phyloP scores from a whole-genome alignment of 352 stramenopile genomes.

The Pythium brachiatum region DNA sequence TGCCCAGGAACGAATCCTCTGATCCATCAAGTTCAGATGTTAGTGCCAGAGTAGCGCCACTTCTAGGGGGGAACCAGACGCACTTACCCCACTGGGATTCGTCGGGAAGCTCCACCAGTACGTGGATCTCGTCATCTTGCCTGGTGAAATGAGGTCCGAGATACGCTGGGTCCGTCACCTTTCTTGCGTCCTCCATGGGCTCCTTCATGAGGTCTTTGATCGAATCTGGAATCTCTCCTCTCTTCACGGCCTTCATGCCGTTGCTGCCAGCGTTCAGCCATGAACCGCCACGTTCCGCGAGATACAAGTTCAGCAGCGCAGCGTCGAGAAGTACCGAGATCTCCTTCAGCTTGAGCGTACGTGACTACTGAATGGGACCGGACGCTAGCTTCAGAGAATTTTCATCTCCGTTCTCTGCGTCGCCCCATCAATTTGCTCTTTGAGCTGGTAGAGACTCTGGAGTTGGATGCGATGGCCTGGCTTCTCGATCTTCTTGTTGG shows the following conservation, averaged over 20 bases:
- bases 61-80: too few species aligned
- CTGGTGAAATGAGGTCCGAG: conserved; percentile 5
- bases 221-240: conserved; percentile 10
- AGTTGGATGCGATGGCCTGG: conserved; percentile 71
- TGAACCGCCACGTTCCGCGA: conserved; percentile 4
- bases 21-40: too few species aligned
- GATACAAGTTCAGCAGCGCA: conserved; percentile 10
- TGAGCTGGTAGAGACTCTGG: conserved; percentile 55
- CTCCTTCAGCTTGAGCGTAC: conserved; percentile 12
- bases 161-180: conserved; percentile 1
- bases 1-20: too few species aligned
- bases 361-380: too few species aligned
- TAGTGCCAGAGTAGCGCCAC: too few species aligned
- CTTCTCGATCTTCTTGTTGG: conserved; percentile 67
- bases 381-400: too few species aligned
- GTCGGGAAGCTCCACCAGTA: conserved; percentile 5
- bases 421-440: too few species aligned
- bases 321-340: not conserved
- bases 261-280: conserved; percentile 13
- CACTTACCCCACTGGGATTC: too few species aligned
- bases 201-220: conserved; percentile 16
- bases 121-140: conserved; percentile 6
- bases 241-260: conserved; percentile 9
- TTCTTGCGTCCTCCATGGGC: conserved; percentile 5
- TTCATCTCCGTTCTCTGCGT: too few species aligned